Conservation (phyloP, 148 eudicot species). For the Camellia japonica region DNA sequence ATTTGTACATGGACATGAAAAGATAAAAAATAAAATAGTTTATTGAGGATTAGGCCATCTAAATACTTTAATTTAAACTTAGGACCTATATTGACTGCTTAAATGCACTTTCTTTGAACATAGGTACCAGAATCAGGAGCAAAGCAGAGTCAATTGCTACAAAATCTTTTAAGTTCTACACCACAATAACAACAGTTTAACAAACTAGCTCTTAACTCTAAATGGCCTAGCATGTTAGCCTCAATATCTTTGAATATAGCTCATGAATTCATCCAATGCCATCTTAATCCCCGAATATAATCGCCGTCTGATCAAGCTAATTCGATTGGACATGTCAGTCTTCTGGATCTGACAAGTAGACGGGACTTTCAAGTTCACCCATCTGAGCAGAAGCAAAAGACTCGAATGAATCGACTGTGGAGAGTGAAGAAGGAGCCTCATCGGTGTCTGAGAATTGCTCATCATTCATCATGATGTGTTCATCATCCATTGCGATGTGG, state of each 20-base stretch:
- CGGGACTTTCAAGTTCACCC: conserved; percentile 68
- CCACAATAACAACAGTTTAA: no score
- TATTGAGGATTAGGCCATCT: no score
- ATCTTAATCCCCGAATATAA: neutral
- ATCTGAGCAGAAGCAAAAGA: conserved; percentile 91
- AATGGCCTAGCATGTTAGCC: neutral
- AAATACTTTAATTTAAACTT: no score
- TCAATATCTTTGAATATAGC: conserved; percentile 1
- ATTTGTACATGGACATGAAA: no score
- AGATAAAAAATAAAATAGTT: no score
- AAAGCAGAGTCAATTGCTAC: no score
- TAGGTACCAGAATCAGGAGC: no score
- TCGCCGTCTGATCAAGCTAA: neutral
- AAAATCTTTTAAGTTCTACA: no score
- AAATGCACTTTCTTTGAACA: no score
- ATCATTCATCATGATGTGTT: conserved; percentile 43
- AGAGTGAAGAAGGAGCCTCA: conserved; percentile 69
- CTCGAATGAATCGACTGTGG: conserved; percentile 59
- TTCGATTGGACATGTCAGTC: conserved; percentile 16
- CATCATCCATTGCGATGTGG: conserved; percentile 43
- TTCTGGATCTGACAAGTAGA: conserved; percentile 42
- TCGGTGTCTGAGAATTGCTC: conserved; percentile 68
- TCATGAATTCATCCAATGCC: neutral
- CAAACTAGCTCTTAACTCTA: no score
- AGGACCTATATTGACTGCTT: no score